Base-by-base conservation (phyloP, 2,329 filamentous ascomycete genomes). In the Pestalotiopsis sp. region DNA sequence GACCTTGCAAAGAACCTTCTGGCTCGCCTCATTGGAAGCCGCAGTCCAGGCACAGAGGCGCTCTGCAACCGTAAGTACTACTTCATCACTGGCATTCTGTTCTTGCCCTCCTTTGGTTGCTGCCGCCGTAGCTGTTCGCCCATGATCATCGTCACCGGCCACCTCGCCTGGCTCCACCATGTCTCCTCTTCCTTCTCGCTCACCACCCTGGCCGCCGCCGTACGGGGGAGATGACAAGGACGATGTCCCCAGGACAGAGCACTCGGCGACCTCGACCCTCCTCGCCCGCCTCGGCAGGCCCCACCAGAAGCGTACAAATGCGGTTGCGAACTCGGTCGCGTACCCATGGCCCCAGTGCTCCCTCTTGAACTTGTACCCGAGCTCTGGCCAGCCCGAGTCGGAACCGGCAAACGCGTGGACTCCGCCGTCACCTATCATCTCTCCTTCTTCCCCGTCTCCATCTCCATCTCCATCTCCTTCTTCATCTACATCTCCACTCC, bases 401-500 rank as follows among this genome's bases (percentile, higher is more conserved):
- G 62, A 59, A 17, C 52, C 49, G 7, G 36, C 60, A 17, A 70
- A 52, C 60, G 62, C 49, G 45, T 70, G 69, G 38, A 70, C 67
- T 31, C 69, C 69, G 23, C 69, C 69, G 75, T 81, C 88, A 78
- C 76, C 85, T 70, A 78, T 86, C 77, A 75, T 85, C 82, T 78
- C 84, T 72, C 80, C 84, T 73, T 80, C 71, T 70, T 60, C 27
- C 0, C 11, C 41, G 9, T 45, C 41, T 72, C 77, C 20, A 77
- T 38, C 73, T 72, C 77, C 20, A 77, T 38, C 73, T 3, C n/a
- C 17, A 17, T n/a, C 31, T 38, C 31, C 9, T 6, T 31, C 31
- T 31, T 31, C 31, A 9, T 31, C 31, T 6, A 7, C 5, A 7
- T 31, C 31, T 31, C 31, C 31, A 6, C 31, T 31, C 31, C 31